Evolutionary conservation across 139 green algal species (phyloP).

Genomic region (Zygnema circumcarinatum): DNA sequence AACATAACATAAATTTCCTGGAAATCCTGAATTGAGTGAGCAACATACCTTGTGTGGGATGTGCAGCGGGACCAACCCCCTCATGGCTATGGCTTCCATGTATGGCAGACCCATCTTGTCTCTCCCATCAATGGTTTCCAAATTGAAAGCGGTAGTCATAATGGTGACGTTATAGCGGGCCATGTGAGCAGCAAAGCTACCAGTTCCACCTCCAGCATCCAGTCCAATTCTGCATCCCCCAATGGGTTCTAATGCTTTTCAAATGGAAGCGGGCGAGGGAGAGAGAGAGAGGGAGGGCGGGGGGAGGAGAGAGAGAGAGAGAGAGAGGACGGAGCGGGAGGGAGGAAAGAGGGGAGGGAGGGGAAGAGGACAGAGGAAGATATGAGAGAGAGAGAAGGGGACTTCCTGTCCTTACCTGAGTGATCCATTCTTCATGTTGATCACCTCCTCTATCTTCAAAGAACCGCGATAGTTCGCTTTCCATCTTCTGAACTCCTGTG

Average conservation of each 20-base stretch:
- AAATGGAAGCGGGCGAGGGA: background rate
- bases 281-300: too few species aligned
- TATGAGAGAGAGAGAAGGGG: constrained; percentile 1
- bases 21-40: constrained; percentile 1
- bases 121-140: constrained; percentile 28
- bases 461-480: background rate
- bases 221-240: constrained; percentile 33
- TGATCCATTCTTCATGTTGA: constrained; percentile 21
- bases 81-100: constrained; percentile 50
- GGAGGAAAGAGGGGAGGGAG: background rate
- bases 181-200: constrained; percentile 47
- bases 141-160: constrained; percentile 47
- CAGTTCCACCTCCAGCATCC: constrained; percentile 43
- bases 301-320: background rate
- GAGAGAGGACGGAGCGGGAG: constrained; percentile 1
- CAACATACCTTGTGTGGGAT: constrained; percentile 33
- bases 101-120: constrained; percentile 27
- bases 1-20: too few species aligned
- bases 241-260: background rate
- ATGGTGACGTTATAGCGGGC: constrained; percentile 44
- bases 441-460: constrained; percentile 8
- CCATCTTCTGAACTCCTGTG: constrained; percentile 30
- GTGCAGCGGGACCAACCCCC: constrained; percentile 36
- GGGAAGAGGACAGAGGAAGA: background rate
- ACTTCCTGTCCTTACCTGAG: constrained; percentile 19